A percentile compares a stretch with the other conserved stretches of the same genome.
Conservation (phyloP, 2,329 filamentous ascomycete species). For the Hypocreales sp. region DNA sequence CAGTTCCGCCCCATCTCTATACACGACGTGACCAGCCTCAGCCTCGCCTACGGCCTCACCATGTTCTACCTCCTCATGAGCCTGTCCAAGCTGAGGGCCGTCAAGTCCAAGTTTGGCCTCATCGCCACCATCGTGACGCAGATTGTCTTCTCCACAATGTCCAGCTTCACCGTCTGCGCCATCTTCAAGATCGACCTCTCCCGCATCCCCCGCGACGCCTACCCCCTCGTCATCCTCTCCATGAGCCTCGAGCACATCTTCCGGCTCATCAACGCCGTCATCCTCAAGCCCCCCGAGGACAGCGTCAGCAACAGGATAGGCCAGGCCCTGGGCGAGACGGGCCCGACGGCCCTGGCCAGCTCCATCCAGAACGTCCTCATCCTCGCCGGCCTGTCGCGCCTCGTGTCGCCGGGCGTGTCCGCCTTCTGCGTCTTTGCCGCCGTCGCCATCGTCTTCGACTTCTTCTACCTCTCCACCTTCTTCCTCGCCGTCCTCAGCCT, state of each 20-base stretch:
- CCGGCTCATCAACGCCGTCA: slow-evolving; percentile 61
- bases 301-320: slow-evolving; percentile 55
- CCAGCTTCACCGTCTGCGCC: slow-evolving; percentile 67
- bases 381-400: slow-evolving; percentile 46
- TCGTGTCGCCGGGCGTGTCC: slow-evolving; percentile 55
- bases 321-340: slow-evolving; percentile 58
- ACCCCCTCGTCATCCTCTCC: slow-evolving; percentile 61
- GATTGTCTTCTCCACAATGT: slow-evolving; percentile 56
- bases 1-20: slow-evolving; percentile 60
- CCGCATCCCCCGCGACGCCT: slow-evolving; percentile 57
- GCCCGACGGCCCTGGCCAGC: slow-evolving; percentile 51
- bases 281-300: slow-evolving; percentile 54
- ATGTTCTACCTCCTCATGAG: slow-evolving; percentile 50
- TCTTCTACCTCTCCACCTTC: slow-evolving; percentile 65
- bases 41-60: slow-evolving; percentile 48
- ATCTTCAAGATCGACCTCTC: slow-evolving; percentile 62
- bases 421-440: slow-evolving; percentile 65
- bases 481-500: slow-evolving; percentile 68
- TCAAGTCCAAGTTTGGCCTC: slow-evolving; percentile 62
- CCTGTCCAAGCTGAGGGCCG: slow-evolving; percentile 52
- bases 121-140: slow-evolving; percentile 56
- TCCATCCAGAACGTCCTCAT: slow-evolving; percentile 54
- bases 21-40: slow-evolving; percentile 47
- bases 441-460: slow-evolving; percentile 61
- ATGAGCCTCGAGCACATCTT: slow-evolving; percentile 71